Evolutionary conservation across 352 stramenopile species (phyloP).

Genomic region (Globisporangium ultimum): DNA sequence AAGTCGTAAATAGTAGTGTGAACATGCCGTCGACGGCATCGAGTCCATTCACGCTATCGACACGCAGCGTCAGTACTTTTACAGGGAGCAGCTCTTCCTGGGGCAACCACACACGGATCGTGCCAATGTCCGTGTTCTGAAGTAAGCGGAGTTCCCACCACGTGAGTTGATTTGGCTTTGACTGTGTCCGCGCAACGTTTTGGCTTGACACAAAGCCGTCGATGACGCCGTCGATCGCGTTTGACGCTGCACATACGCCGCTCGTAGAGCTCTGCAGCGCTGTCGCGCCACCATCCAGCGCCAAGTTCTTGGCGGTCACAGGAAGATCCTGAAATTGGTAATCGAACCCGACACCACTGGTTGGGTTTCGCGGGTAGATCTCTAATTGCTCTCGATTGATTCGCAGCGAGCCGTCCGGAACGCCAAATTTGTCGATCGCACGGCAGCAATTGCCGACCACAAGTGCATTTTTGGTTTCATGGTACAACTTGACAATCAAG

Average conservation of each 20-base stretch:
- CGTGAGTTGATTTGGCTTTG: constrained; percentile 20
- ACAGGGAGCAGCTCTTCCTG: constrained; percentile 19
- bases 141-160: constrained; percentile 77
- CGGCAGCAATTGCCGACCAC: constrained; percentile 50
- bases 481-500: constrained; percentile 44
- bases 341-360: constrained; percentile 64
- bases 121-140: constrained; percentile 39
- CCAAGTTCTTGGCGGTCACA: constrained; percentile 39
- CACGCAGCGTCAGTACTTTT: constrained; percentile 24
- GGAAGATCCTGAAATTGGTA: constrained; percentile 65
- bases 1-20: constrained; percentile 32
- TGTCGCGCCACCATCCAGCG: constrained; percentile 41
- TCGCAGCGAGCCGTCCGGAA: constrained; percentile 31
- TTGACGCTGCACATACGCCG: constrained; percentile 35
- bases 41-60: constrained; percentile 34
- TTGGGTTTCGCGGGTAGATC: constrained; percentile 39
- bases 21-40: constrained; percentile 37
- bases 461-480: constrained; percentile 31
- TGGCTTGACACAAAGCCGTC: constrained; percentile 38
- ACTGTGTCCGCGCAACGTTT: constrained; percentile 44
- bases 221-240: constrained; percentile 69
- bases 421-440: constrained; percentile 35
- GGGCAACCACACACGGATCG: constrained; percentile 54
- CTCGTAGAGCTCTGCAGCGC: constrained; percentile 70
- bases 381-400: constrained; percentile 45